These are phyloP conservation scores for Starmerella gropengiesseri DNA, from an alignment of 805 yeast genomes.

Conservation along the genomic window DNA sequence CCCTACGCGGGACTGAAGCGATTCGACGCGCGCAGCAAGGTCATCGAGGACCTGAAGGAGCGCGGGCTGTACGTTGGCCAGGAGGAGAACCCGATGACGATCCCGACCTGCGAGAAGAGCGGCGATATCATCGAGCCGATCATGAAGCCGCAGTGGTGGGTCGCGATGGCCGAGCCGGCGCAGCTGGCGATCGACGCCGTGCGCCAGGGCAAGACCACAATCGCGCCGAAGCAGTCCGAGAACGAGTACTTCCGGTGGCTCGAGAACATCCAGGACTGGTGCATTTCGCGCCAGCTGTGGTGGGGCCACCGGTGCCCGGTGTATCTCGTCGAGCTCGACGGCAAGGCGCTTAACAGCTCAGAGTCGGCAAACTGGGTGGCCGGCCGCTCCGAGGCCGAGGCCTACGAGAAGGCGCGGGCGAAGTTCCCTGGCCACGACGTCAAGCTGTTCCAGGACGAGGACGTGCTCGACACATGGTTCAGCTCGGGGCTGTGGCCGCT, in stretches of 20 bases:
- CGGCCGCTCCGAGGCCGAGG: slow-evolving; percentile 75
- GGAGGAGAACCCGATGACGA: slow-evolving; percentile 88
- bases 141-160: slow-evolving; percentile 99
- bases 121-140: slow-evolving; percentile 96
- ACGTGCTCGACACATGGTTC: slow-evolving; percentile 97
- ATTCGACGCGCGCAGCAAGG: slow-evolving; percentile 82
- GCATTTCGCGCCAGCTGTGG: slow-evolving; percentile 90
- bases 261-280: slow-evolving; percentile 96
- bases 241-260: slow-evolving; percentile 92
- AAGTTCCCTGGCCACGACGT: slow-evolving; percentile 62
- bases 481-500: slow-evolving; percentile 98
- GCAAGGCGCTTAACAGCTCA: slow-evolving; percentile 41
- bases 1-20: slow-evolving; percentile 77
- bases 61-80: slow-evolving; percentile 71
- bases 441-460: slow-evolving; percentile 75
- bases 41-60: slow-evolving; percentile 67
- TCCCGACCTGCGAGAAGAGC: slow-evolving; percentile 90
- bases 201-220: slow-evolving; percentile 63
- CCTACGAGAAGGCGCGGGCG: slow-evolving; percentile 63
- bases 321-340: slow-evolving; percentile 69
- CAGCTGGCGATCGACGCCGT: slow-evolving; percentile 77
- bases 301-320: slow-evolving; percentile 99
- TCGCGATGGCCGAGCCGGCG: slow-evolving; percentile 81
- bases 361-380: slow-evolving; percentile 82
- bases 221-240: slow-evolving; percentile 82